phyloP scores from a whole-genome alignment of 2,329 filamentous ascomycete genomes.

The Metarhizium brunneum region DNA sequence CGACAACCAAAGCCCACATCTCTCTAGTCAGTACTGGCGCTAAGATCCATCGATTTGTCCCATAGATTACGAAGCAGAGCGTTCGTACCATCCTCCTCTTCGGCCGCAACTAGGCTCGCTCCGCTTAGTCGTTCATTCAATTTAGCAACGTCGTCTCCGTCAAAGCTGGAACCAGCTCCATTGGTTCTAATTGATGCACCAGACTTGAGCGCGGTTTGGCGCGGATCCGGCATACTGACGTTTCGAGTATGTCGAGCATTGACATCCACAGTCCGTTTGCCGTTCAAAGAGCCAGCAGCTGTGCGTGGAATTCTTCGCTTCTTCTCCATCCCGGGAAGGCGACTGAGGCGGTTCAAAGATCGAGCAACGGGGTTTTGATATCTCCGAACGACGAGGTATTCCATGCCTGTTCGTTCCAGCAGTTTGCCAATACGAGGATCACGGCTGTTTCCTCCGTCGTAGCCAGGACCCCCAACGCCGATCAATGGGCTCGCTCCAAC shows the following conservation, averaged over 20 bases:
- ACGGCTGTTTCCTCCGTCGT: conserved; percentile 38
- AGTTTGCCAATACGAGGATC: conserved; percentile 57
- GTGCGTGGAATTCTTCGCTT: conserved; percentile 37
- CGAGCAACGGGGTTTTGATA: conserved; percentile 63
- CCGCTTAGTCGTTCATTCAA: conserved; percentile 38
- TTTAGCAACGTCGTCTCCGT: conserved; percentile 33
- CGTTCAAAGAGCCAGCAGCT: conserved; percentile 26
- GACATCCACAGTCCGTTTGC: conserved; percentile 22
- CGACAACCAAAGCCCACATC: neutral
- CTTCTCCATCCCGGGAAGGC: conserved; percentile 42
- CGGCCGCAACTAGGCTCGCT: conserved; percentile 37
- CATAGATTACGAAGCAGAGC: conserved; percentile 48
- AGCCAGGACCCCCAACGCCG: conserved; percentile 44
- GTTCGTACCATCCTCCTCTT: conserved; percentile 41
- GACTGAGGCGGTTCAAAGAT: conserved; percentile 38
- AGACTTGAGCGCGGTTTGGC: conserved; percentile 21
- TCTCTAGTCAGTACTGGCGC: conserved; percentile 32
- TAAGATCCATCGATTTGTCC: conserved; percentile 51
- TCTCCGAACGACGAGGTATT: conserved; percentile 64
- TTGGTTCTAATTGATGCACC: conserved; percentile 27
- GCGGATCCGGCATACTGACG: conserved; percentile 26
- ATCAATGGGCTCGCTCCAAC: conserved; percentile 37
- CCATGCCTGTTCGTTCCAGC: conserved; percentile 60
- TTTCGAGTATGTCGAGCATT: conserved; percentile 27
- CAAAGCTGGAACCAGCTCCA: conserved; percentile 34